A percentile compares a stretch with the other conserved stretches of the same genome.
phyloP scores from a whole-genome alignment of 169 alveolate genomes.

The Plasmodium falciparum region DNA sequence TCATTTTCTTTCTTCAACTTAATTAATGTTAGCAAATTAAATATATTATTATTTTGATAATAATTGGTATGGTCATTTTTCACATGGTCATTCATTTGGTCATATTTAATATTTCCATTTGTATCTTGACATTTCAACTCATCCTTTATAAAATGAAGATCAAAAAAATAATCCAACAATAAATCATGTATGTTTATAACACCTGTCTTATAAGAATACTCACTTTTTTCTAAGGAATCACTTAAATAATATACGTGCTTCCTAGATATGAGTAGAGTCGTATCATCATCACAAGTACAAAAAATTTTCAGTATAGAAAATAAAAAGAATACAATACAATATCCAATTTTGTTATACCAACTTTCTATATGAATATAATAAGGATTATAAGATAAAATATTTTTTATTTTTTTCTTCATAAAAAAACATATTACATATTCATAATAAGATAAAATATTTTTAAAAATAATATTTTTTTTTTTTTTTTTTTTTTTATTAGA shows the following conservation, averaged over 20 bases:
- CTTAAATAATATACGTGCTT: neutral
- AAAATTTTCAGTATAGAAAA: slow-evolving; percentile 57
- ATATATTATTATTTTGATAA: too few relatives aligned
- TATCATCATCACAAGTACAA: neutral
- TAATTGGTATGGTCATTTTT: neutral
- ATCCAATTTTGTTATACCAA: slow-evolving; percentile 25
- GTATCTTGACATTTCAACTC: slow-evolving; percentile 8
- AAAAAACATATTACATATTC: slow-evolving; percentile 16
- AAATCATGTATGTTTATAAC: slow-evolving; percentile 26
- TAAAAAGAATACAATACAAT: slow-evolving; percentile 24
- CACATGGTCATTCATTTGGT: neutral
- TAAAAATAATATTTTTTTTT: neutral
- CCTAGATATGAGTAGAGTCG: neutral
- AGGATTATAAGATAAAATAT: slow-evolving; percentile 15
- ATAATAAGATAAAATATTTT: slow-evolving; percentile 19
- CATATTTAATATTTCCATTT: neutral
- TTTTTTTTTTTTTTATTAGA: neutral
- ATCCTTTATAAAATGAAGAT: slow-evolving; percentile 8
- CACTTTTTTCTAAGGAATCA: neutral
- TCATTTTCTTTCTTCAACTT: slow-evolving; percentile 24
- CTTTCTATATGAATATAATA: slow-evolving; percentile 52
- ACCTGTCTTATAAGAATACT: slow-evolving; percentile 14
- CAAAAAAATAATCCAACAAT: slow-evolving; percentile 42
- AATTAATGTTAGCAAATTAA: slow-evolving; percentile 5
- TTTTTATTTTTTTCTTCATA: slow-evolving; percentile 38